Conservation (phyloP, 139 green algal species). For the Haematococcus lacustris region DNA sequence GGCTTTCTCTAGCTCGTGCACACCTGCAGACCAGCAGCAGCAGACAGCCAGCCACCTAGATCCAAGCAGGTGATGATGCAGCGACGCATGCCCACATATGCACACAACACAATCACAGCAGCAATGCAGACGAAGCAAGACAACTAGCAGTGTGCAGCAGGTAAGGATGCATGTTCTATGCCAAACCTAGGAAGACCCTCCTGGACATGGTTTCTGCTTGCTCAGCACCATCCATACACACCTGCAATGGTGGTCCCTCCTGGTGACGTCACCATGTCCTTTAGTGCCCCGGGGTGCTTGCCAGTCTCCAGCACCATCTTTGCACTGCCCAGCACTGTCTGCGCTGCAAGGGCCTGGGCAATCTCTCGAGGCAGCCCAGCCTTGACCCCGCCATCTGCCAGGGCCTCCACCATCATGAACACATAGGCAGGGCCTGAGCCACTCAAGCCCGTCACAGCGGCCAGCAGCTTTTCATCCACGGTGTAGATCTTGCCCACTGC, state of each 20-base stretch:
- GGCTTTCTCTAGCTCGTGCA: conserved; percentile 86
- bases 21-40: no score
- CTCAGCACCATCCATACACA: conserved; percentile 76
- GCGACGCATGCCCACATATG: no score
- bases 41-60: no score
- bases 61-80: no score
- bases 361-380: conserved; percentile 85
- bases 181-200: no score
- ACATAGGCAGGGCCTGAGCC: conserved; percentile 91
- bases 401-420: conserved; percentile 93
- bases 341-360: conserved; percentile 62
- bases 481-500: conserved; percentile 64
- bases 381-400: conserved; percentile 87
- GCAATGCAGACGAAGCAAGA: no score
- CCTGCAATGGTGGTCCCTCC: conserved; percentile 70
- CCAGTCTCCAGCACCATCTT: conserved; percentile 97
- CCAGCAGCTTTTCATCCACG: conserved; percentile 82
- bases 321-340: conserved; percentile 81
- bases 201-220: no score
- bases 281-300: conserved; percentile 83
- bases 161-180: no score
- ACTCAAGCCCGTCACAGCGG: conserved; percentile 87
- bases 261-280: conserved; percentile 87
- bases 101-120: no score
- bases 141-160: no score